phyloP scores from a whole-genome alignment of 768 basidiomycete genomes.

The Tubosaeta sp. region DNA sequence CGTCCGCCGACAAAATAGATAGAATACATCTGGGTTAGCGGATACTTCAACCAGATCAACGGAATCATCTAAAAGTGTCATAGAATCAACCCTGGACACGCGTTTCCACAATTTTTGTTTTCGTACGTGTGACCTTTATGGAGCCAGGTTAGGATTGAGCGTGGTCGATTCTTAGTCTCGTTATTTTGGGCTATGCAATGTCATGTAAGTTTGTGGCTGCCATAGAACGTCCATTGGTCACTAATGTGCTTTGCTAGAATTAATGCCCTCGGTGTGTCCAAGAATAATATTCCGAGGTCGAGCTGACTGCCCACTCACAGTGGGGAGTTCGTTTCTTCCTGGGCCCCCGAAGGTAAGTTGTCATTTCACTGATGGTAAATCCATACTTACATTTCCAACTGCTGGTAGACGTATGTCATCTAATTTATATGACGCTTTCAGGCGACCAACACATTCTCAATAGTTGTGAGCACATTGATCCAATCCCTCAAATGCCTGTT shows the following conservation, averaged over 20 bases:
- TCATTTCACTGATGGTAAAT: not conserved
- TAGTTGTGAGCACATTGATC: not conserved
- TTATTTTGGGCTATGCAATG: not conserved
- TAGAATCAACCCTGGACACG: constrained; percentile 8
- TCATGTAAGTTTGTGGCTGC: not conserved
- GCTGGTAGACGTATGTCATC: not conserved
- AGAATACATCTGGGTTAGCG: constrained; percentile 12
- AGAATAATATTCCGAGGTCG: not conserved
- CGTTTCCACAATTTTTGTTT: constrained; percentile 6
- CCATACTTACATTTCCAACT: not conserved
- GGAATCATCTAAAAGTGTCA: not conserved
- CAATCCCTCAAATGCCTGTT: not conserved
- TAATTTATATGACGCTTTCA: not conserved
- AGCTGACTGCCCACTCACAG: not conserved
- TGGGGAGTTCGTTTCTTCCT: not conserved
- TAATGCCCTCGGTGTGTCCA: not conserved
- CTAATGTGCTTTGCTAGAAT: not conserved
- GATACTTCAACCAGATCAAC: not conserved
- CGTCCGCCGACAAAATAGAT: not conserved
- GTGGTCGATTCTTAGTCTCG: not conserved
- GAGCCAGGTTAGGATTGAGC: not conserved
- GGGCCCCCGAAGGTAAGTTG: not conserved
- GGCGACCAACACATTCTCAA: not conserved
- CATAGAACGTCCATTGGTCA: no score
- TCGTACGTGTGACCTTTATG: constrained; percentile 1